Conservation (phyloP, 2,329 filamentous ascomycete species). For the Colletotrichum tabaci region DNA sequence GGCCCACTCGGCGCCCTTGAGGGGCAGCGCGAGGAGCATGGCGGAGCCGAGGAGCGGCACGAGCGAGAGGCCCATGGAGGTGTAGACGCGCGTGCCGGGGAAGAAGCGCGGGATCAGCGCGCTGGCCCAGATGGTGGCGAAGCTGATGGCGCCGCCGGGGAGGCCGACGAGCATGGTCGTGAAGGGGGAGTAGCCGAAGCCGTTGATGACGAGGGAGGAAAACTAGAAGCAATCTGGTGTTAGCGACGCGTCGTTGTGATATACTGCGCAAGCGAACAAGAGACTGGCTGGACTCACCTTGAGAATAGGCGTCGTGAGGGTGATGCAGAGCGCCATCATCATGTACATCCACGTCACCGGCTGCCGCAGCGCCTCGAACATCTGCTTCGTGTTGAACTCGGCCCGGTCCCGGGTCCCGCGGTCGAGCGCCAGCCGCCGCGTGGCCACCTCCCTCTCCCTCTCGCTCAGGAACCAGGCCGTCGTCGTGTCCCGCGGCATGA, state of each 20-base stretch:
- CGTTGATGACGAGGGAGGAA: conserved; percentile 40
- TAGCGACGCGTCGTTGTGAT: background rate
- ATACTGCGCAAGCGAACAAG: too few relatives aligned
- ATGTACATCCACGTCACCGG: conserved; percentile 41
- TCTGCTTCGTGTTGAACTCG: conserved; percentile 42
- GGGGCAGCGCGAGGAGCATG: conserved; percentile 43
- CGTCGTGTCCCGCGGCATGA: conserved; percentile 33
- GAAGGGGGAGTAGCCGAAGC: conserved; percentile 40
- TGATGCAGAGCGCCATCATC: conserved; percentile 45
- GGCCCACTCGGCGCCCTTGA: conserved; percentile 42
- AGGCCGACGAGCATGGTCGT: conserved; percentile 41
- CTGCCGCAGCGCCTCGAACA: conserved; percentile 43
- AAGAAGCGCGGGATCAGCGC: conserved; percentile 44
- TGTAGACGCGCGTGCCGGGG: conserved; percentile 47
- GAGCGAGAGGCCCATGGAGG: conserved; percentile 19
- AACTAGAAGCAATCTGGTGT: conserved; percentile 20
- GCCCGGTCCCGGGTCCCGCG: conserved; percentile 39
- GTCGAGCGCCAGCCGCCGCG: conserved; percentile 43
- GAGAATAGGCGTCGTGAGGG: conserved; percentile 45
- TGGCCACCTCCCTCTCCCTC: conserved; percentile 27
- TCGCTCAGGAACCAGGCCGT: conserved; percentile 31
- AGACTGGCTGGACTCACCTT: conserved; percentile 30
- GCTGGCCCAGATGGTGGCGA: conserved; percentile 36
- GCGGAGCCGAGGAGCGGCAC: conserved; percentile 36
- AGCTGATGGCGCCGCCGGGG: conserved; percentile 31